Percentiles rank a stretch among this genome's conserved stretches.
Conservation (phyloP, 2,329 filamentous ascomycete genomes). For the Ophiostoma piceae region DNA sequence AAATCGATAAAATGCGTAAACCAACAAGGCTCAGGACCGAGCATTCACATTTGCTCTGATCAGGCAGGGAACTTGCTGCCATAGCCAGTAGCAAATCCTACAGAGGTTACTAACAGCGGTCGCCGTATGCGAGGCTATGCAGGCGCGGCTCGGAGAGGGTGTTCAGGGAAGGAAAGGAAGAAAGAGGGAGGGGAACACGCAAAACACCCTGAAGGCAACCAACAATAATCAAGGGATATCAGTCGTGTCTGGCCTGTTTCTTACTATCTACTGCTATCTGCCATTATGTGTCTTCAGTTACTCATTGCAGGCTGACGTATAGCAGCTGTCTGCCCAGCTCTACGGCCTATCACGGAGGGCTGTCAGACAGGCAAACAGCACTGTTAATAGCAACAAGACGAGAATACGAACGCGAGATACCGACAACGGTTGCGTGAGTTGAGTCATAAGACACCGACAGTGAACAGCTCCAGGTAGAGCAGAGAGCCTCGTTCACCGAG, state of each 20-base stretch:
- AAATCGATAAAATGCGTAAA: not conserved
- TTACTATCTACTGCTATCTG: not conserved
- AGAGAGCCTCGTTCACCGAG: not conserved
- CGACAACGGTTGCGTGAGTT: not conserved
- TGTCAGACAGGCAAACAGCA: not conserved
- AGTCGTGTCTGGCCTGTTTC: not conserved
- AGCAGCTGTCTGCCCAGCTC: not conserved
- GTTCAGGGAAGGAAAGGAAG: not conserved
- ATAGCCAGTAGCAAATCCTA: not conserved
- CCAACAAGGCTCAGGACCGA: not conserved
- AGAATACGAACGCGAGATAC: not conserved
- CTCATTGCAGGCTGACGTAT: not conserved
- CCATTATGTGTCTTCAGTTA: not conserved
- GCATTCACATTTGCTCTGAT: not conserved
- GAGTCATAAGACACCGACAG: not conserved
- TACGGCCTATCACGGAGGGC: not conserved
- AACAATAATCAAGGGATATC: not conserved
- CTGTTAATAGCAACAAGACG: not conserved
- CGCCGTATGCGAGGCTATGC: constrained; percentile 1
- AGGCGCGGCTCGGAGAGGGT: not conserved
- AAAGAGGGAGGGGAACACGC: not conserved
- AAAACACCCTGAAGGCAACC: not conserved
- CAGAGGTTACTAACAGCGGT: not conserved
- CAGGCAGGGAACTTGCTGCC: not conserved
- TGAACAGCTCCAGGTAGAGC: not conserved